These are phyloP conservation scores for Iberis pinnata DNA, from an alignment of 345 rosid species.

Conservation along the genomic window DNA sequence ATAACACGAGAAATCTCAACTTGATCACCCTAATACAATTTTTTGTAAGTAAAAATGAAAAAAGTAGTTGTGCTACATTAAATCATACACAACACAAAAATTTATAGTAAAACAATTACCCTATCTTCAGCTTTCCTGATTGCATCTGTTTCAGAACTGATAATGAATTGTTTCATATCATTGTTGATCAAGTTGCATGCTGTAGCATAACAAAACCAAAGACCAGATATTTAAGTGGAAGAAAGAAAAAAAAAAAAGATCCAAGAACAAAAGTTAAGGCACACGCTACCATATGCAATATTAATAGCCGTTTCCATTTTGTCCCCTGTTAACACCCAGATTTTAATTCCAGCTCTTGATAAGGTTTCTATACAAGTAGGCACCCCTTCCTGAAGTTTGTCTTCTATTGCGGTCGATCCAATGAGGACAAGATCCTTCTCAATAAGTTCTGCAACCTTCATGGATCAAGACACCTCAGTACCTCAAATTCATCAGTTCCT, in stretches of 20 bases:
- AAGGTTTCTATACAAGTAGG: constrained; percentile 95
- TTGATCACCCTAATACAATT: constrained; percentile 68
- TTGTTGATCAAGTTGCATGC: constrained; percentile 97
- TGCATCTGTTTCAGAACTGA: constrained; percentile 87
- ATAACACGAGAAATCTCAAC: constrained; percentile 83
- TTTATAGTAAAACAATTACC: constrained; percentile 40
- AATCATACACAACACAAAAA: constrained; percentile 8
- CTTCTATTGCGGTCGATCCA: constrained; percentile 97
- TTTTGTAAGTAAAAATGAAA: constrained; percentile 2
- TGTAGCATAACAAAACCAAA: constrained; percentile 37
- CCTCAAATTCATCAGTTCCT: constrained; percentile 19
- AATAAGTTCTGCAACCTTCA: constrained; percentile 89
- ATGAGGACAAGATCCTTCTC: constrained; percentile 89
- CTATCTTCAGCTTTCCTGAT: constrained; percentile 84
- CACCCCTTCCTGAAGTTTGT: constrained; percentile 99
- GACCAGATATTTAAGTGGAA: constrained; percentile 11
- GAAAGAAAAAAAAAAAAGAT: constrained; percentile 10
- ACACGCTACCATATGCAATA: constrained; percentile 83
- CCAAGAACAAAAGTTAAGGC: neutral
- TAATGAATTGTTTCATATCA: constrained; percentile 89
- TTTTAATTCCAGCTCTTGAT: constrained; percentile 96
- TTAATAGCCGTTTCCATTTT: constrained; percentile 99
- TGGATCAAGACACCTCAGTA: constrained; percentile 14
- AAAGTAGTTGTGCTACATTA: constrained; percentile 1
- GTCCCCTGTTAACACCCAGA: constrained; percentile 98